Evolutionary conservation across 345 rosid species (phyloP).

Genomic region (Fremontodendron californicum): DNA sequence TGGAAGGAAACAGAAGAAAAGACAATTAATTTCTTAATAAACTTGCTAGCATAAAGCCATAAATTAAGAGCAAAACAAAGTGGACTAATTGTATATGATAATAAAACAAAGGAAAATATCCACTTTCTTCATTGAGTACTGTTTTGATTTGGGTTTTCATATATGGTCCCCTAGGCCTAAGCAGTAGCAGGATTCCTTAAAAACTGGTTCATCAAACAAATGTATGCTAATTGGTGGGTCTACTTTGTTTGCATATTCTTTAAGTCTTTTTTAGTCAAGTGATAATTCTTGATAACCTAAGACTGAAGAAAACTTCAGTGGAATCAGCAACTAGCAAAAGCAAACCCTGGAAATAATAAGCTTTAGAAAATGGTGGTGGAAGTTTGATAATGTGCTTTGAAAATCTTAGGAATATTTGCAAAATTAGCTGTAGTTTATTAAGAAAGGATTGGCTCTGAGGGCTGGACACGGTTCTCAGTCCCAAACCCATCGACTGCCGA

Average conservation of each 20-base stretch:
- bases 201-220: neutral
- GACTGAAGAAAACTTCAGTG: neutral
- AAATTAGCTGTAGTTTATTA: too few relatives aligned
- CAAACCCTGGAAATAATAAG: neutral
- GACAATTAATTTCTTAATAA: neutral
- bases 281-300: neutral
- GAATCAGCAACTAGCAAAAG: neutral
- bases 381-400: neutral
- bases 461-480: too few relatives aligned
- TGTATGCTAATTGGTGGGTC: neutral
- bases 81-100: neutral
- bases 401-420: too few relatives aligned
- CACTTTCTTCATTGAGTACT: neutral
- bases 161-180: neutral
- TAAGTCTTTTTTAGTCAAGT: neutral
- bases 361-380: neutral
- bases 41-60: conserved; percentile 1
- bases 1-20: conserved; percentile 3
- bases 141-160: neutral
- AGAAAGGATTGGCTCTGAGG: too few relatives aligned
- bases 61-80: neutral
- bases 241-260: conserved; percentile 10
- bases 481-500: too few relatives aligned
- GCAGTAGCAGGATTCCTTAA: neutral
- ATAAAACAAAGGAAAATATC: neutral